A percentile compares a stretch with the other conserved stretches of the same genome.
Conservation (phyloP, 192 early-diverging fungal species). For the Podila epigama region DNA sequence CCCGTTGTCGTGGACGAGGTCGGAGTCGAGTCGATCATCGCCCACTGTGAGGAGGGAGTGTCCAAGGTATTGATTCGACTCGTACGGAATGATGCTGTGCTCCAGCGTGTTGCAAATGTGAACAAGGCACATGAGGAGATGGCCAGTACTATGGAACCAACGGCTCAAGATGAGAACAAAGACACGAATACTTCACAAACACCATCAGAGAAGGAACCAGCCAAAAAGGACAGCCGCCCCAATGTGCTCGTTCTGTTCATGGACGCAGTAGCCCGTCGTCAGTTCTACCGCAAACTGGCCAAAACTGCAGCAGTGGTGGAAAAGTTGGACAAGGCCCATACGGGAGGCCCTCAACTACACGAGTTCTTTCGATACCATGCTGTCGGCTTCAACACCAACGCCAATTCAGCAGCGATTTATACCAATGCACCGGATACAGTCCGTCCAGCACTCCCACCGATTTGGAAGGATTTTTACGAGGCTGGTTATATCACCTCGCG, state of each 20-base stretch:
- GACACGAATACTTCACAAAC: neutral
- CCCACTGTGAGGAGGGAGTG: conserved; percentile 52
- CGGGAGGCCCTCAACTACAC: conserved; percentile 36
- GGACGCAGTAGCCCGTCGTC: conserved; percentile 58
- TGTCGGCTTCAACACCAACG: conserved; percentile 59
- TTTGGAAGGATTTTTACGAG: conserved; percentile 65
- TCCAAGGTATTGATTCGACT: conserved; percentile 36
- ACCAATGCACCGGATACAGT: conserved; percentile 21
- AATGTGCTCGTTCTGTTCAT: conserved; percentile 63
- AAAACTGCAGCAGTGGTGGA: conserved; percentile 47
- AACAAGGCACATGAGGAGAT: conserved; percentile 8
- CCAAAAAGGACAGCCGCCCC: conserved; percentile 20
- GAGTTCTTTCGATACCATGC: conserved; percentile 64
- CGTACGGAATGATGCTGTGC: conserved; percentile 14
- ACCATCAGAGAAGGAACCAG: neutral
- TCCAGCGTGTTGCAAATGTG: conserved; percentile 17
- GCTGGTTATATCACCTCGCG: conserved; percentile 61
- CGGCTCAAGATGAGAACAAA: neutral
- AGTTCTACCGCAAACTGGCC: conserved; percentile 62
- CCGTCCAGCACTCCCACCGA: conserved; percentile 37
- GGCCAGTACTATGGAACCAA: neutral
- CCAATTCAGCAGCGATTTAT: conserved; percentile 59
- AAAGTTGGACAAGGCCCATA: conserved; percentile 33
- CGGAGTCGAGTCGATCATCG: conserved; percentile 52
- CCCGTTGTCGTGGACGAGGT: conserved; percentile 32